Evolutionary conservation across 257 asterid genomes (phyloP).

Genomic region (Asclepias syriaca): DNA sequence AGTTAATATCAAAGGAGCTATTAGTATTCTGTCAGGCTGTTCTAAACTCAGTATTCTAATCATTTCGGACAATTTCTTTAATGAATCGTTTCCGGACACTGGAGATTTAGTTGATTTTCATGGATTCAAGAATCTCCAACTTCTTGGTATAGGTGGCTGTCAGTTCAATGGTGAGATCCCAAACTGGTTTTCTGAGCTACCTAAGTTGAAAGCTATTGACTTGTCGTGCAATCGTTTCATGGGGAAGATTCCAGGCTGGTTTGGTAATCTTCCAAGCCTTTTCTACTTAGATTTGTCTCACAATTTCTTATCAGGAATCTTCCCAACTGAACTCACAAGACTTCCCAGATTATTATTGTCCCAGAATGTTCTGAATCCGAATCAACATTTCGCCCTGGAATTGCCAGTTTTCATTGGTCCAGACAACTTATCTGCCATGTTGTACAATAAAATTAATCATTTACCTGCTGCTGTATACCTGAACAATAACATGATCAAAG

Average conservation of each 20-base stretch:
- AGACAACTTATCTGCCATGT: slow-evolving; percentile 57
- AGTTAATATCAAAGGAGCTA: slow-evolving; percentile 54
- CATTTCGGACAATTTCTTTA: slow-evolving; percentile 59
- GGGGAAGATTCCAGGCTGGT: slow-evolving; percentile 69
- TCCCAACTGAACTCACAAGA: slow-evolving; percentile 51
- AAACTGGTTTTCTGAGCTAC: slow-evolving; percentile 48
- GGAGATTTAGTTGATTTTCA: slow-evolving; percentile 31
- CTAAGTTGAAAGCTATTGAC: slow-evolving; percentile 64
- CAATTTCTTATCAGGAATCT: slow-evolving; percentile 53
- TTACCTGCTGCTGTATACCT: slow-evolving; percentile 81
- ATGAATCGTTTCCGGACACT: slow-evolving; percentile 51
- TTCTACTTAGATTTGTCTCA: slow-evolving; percentile 80
- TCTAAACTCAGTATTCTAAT: slow-evolving; percentile 55
- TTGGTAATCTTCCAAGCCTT: slow-evolving; percentile 56
- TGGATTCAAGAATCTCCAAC: slow-evolving; percentile 47
- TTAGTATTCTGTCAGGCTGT: slow-evolving; percentile 50
- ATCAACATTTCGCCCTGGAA: slow-evolving; percentile 38
- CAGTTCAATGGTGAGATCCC: slow-evolving; percentile 59
- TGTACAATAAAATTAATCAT: slow-evolving; percentile 67
- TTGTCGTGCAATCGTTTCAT: slow-evolving; percentile 53
- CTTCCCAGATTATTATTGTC: slow-evolving; percentile 34
- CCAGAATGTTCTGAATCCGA: slow-evolving; percentile 9
- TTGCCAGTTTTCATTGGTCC: slow-evolving; percentile 86
- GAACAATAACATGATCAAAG: slow-evolving; percentile 44
- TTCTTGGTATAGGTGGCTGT: slow-evolving; percentile 77